Evolutionary conservation across 2,329 filamentous ascomycete species (phyloP), one percentile per base, ranked within the genome.

Genomic region (Hypoxylon sp.): DNA sequence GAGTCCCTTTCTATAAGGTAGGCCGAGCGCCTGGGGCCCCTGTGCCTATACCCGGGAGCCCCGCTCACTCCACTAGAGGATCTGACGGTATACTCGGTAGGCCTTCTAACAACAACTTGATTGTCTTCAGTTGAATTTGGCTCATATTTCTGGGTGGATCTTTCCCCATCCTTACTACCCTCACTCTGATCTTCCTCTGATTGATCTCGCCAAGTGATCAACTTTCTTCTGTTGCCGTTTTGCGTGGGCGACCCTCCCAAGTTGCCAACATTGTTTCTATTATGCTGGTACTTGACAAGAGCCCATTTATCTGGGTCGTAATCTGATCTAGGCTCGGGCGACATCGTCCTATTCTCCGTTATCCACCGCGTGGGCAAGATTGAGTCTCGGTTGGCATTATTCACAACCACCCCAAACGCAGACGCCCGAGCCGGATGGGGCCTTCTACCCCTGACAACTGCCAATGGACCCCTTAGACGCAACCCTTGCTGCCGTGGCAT

Each of bases 121-220:
- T 40, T 49, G n/a, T 49, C 13, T 50, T 50, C 31, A 59, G 31
- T 31, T 17, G 8, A 10, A 30, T 40, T 11, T 4, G 20, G 14
- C 8, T 25, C 31, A 17, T 50, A 11, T 50, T 30, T 44, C 27
- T 46, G 35, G 1, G 31, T 7, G 4, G 14, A 48, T 13, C 7
- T 6, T 6, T n/a, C 31, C 14, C 27, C 25, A 7, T 46, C 42
- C 13, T 57, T 30, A n/a, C 3, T n/a, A 2, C 6, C 27, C 6
- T 50, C 44, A 2, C 46, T 50, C 5, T 40, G 13, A 11, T 59
- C 31, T 3, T 49, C 20, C 0, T 20, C 56, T 17, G 35, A 3
- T 50, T 59, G 11, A 50, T 59, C 56, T 40, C n/a, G 25, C 56
- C 44, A 59, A 25, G 56, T 59, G n/a, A 59, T 50, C 5, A 40